phyloP scores from a whole-genome alignment of 805 yeast species.

The Suhomyces prunicola region DNA sequence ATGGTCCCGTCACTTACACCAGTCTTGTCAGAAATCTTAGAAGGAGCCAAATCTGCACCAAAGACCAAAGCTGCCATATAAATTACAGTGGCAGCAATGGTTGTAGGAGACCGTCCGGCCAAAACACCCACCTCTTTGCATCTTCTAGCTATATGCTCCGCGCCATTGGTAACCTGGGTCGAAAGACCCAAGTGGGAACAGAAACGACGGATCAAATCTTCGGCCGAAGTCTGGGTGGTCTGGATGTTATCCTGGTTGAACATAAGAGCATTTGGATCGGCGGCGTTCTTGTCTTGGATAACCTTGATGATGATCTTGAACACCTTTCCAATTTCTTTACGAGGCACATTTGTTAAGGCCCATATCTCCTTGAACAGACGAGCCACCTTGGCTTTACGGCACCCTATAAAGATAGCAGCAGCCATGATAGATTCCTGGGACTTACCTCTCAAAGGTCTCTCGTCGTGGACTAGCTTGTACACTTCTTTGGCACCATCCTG shows the following conservation, averaged over 20 bases:
- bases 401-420: constrained; percentile 90
- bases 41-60: constrained; percentile 69
- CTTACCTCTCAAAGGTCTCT: constrained; percentile 80
- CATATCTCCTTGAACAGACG: constrained; percentile 95
- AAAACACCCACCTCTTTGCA: constrained; percentile 90
- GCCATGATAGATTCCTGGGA: constrained; percentile 95
- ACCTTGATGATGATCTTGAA: constrained; percentile 72
- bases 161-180: constrained; percentile 83
- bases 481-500: constrained; percentile 98
- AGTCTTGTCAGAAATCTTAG: constrained; percentile 83
- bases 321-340: constrained; percentile 91
- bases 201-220: constrained; percentile 90
- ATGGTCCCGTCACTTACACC: constrained; percentile 98
- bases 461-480: constrained; percentile 86
- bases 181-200: constrained; percentile 91
- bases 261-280: constrained; percentile 40
- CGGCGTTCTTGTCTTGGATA: constrained; percentile 53
- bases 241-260: constrained; percentile 49
- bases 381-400: constrained; percentile 89
- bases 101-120: constrained; percentile 95
- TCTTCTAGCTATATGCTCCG: constrained; percentile 86
- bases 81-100: constrained; percentile 96
- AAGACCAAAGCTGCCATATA: constrained; percentile 92
- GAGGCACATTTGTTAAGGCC: constrained; percentile 89
- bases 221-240: constrained; percentile 87